Conservation (phyloP, 164 flowering plant species). For the Warburgia ugandensis region DNA sequence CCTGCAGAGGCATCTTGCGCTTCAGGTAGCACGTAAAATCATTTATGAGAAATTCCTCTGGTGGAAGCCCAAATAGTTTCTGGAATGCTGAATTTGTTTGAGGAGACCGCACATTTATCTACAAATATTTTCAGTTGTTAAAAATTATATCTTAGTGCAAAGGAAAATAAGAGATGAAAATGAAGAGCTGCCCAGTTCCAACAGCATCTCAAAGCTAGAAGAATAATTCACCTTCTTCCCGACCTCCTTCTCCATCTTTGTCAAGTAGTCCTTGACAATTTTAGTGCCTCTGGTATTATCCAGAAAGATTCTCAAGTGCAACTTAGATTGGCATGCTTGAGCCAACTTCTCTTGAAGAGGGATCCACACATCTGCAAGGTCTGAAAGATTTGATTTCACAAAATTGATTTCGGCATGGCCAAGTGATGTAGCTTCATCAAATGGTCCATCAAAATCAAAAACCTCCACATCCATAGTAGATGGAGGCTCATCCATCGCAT, state of each 20-base stretch:
- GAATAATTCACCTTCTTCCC: slow-evolving; percentile 75
- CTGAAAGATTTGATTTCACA: slow-evolving; percentile 60
- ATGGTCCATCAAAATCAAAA: slow-evolving; percentile 96
- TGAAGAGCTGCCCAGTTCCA: too few relatives aligned
- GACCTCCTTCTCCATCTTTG: slow-evolving; percentile 91
- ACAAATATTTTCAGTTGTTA: slow-evolving; percentile 10
- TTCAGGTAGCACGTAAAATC: slow-evolving; percentile 94
- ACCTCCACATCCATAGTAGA: slow-evolving; percentile 82
- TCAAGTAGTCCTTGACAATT: slow-evolving; percentile 59
- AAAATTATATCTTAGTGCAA: background rate
- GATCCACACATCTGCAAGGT: slow-evolving; percentile 82
- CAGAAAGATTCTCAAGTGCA: slow-evolving; percentile 79
- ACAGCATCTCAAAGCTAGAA: slow-evolving; percentile 4
- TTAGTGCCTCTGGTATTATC: slow-evolving; percentile 65
- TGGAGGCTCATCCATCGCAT: slow-evolving; percentile 97
- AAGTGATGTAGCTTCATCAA: slow-evolving; percentile 79
- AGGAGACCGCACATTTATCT: slow-evolving; percentile 85
- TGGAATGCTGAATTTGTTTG: slow-evolving; percentile 93
- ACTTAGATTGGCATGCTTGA: slow-evolving; percentile 79
- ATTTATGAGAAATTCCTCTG: slow-evolving; percentile 96
- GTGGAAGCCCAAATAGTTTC: slow-evolving; percentile 86
- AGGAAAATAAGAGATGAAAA: slow-evolving; percentile 1
- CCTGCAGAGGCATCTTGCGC: slow-evolving; percentile 93
- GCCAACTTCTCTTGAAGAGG: slow-evolving; percentile 89
- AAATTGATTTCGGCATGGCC: slow-evolving; percentile 92